phyloP scores from a whole-genome alignment of 2,329 filamentous ascomycete genomes.

The Diatrype stigma region DNA sequence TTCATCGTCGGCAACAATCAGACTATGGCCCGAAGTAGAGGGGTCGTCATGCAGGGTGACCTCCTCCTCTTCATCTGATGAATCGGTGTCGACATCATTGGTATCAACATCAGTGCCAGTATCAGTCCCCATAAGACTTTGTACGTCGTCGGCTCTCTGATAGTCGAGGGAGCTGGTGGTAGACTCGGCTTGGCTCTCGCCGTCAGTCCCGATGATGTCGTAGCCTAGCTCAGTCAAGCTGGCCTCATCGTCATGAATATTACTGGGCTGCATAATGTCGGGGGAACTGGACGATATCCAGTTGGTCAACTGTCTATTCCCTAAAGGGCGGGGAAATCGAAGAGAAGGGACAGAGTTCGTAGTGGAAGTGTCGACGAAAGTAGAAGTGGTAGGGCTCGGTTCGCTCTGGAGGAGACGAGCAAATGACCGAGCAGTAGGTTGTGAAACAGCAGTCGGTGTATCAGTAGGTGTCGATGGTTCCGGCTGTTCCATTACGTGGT shows the following conservation, averaged over 20 bases:
- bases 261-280: conserved; percentile 49
- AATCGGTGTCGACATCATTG: conserved; percentile 39
- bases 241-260: conserved; percentile 42
- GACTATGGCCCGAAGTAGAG: conserved; percentile 9
- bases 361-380: conserved; percentile 16
- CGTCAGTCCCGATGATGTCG: conserved; percentile 53
- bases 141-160: conserved; percentile 46
- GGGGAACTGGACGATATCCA: conserved; percentile 57
- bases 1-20: conserved; percentile 13
- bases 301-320: conserved; percentile 52
- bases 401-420: conserved; percentile 23
- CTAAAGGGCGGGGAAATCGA: conserved; percentile 53
- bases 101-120: conserved; percentile 45
- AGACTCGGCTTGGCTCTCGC: conserved; percentile 49
- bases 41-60: conserved; percentile 12
- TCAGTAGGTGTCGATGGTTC: conserved; percentile 19
- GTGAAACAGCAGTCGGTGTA: conserved; percentile 23
- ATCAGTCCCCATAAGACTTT: conserved; percentile 37
- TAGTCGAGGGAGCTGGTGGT: conserved; percentile 45
- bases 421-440: conserved; percentile 6
- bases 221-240: conserved; percentile 54
- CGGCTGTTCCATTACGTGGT: conserved; percentile 50
- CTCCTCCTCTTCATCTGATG: conserved; percentile 32
- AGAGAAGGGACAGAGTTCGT: conserved; percentile 43
- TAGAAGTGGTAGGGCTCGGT: conserved; percentile 15